phyloP scores from a whole-genome alignment of 495 filamentous ascomycete genomes.

The Hyaloscypha bicolor region DNA sequence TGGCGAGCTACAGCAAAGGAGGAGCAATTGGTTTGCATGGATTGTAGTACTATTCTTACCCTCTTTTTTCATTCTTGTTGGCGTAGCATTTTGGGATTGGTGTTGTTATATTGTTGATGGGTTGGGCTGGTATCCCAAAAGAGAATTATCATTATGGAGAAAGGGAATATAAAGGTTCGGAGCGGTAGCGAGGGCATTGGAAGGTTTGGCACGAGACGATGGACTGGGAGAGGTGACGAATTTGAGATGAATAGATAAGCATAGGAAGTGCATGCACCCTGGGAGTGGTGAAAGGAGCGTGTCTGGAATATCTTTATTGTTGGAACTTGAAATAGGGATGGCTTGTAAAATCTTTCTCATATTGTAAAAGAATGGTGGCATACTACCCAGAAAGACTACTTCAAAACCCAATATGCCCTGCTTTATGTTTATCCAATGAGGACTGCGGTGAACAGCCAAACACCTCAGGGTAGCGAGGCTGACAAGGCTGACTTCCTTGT shows the following conservation, averaged over 20 bases:
- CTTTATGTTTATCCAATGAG: too few relatives aligned
- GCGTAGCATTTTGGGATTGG: constrained; percentile 4
- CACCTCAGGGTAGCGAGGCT: too few relatives aligned
- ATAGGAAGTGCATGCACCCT: not conserved
- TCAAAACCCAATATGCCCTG: not conserved
- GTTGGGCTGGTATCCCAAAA: not conserved
- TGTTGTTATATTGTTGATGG: constrained; percentile 2
- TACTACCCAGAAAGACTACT: not conserved
- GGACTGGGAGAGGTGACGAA: constrained; percentile 4
- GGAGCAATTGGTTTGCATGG: not conserved
- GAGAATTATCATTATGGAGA: not conserved
- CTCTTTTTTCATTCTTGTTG: constrained; percentile 11
- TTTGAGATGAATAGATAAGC: not conserved
- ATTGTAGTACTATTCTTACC: constrained; percentile 28
- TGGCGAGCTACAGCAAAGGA: constrained; percentile 8
- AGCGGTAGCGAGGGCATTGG: not conserved
- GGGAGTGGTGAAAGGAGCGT: not conserved
- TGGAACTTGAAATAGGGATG: too few relatives aligned
- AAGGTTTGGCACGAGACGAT: not conserved
- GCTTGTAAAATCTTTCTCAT: not conserved
- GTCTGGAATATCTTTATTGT: too few relatives aligned
- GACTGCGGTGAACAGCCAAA: too few relatives aligned
- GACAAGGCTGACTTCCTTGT: too few relatives aligned
- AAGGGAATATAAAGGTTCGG: not conserved
- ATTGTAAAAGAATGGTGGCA: too few relatives aligned